These are phyloP conservation scores for Nakazawaea wyomingensis DNA, from an alignment of 805 yeast genomes.

Conservation along the genomic window DNA sequence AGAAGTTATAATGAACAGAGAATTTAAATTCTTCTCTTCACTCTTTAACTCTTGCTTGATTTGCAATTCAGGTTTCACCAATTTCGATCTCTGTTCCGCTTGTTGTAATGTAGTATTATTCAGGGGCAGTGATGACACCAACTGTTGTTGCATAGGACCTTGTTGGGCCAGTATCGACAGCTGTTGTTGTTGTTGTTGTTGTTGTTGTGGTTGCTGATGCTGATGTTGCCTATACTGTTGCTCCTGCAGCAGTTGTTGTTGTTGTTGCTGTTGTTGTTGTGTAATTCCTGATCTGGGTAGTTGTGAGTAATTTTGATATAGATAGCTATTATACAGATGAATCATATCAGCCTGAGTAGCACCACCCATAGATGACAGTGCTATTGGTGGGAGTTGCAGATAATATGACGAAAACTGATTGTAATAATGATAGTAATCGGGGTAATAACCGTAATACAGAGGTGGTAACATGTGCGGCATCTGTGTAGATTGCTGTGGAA, in stretches of 20 bases:
- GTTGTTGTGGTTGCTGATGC: background rate
- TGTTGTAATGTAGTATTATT: too few relatives aligned
- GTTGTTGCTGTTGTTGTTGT: conserved; percentile 1
- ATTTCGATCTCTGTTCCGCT: too few relatives aligned
- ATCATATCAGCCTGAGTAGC: conserved; percentile 5
- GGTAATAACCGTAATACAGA: background rate
- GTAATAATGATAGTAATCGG: conserved; percentile 7
- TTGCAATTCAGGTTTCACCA: too few relatives aligned
- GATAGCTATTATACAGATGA: conserved; percentile 6
- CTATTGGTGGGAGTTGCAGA: background rate
- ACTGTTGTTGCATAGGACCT: background rate
- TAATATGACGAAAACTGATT: conserved; percentile 4
- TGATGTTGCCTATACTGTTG: background rate
- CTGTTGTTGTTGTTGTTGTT: background rate
- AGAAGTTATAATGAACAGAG: too few relatives aligned
- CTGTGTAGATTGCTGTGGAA: too few relatives aligned
- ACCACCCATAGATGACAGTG: too few relatives aligned
- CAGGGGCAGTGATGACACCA: too few relatives aligned
- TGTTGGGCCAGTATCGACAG: background rate
- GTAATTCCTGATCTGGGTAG: too few relatives aligned
- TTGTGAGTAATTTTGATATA: conserved; percentile 4
- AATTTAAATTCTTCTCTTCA: too few relatives aligned
- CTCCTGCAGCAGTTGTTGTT: background rate
- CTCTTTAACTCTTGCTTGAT: too few relatives aligned
- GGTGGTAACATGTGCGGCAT: too few relatives aligned